Evolutionary conservation across 768 basidiomycete species (phyloP), one percentile per base, ranked within the genome.

Genomic region (Mycena chlorophos): DNA sequence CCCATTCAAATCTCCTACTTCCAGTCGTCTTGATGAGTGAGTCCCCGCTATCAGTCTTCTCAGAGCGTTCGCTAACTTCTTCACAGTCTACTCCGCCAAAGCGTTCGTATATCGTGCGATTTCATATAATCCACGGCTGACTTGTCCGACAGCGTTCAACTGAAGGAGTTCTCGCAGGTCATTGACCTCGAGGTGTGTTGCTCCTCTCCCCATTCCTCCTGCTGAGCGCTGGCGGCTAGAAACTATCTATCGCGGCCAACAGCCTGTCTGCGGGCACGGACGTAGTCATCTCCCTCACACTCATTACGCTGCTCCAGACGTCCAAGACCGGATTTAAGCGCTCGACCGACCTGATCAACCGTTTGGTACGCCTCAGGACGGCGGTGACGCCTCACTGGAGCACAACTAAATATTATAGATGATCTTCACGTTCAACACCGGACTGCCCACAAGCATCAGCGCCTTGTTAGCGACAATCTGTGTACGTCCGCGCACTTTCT

Each of bases 261-360:
- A 39, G 46, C 2, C 53, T 58, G 0, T 49, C 57, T 4, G 55
- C 55, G 1, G 55, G 30, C 23, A 17, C 59, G 3, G 59, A 61
- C 49, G 29, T 61, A 3, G 37, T 47, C 4, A 56, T 61, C 26
- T 56, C 52, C 25, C 19, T 50, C 13, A 47, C 51, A 12, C 55
- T 61, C 4, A 51, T 61, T 0, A 23, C 53, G 42, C 51, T 56
- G 5, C 45, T 61, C 25, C 51, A 56, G 23, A 8, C 20, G 14
- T 28, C 55, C 14, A 61, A 61, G 19, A 61, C 59, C 8, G 59
- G 59, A 13, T 61, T 56, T 48, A 61, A 57, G 22, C 26, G 38
- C 19, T 53, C 59, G 17, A 61, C 51, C 13, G 59, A 61, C 28
- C 30, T 61, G 52, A 46, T 61, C 19, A 61, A 61, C 25, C 38